Evolutionary conservation across 75 land plant species (phyloP), one percentile per base, ranked within the genome.

Genomic region (Sequoiadendron giganteum): DNA sequence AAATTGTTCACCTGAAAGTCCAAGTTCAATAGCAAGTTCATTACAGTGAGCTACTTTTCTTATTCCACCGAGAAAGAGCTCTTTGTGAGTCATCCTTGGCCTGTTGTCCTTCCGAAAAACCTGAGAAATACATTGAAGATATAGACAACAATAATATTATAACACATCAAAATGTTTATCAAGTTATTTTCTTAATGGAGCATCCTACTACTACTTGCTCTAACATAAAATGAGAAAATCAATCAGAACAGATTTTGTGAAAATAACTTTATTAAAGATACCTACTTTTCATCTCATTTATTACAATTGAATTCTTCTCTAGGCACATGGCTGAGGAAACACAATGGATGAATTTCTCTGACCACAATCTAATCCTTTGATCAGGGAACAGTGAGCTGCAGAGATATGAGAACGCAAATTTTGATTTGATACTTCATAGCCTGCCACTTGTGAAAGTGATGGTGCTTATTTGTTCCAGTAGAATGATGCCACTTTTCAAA

Each of bases 41-140:
- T 14, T 82, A 82, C 84, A 82, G 48, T 45, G 84, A 82, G 52
- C 84, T 40, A 52, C 84, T 82, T 82, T 82, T 82, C 52, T 82
- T 25, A 82, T 82, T 7, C 84, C 84, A 47, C 84, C n/a, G 14
- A 82, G 47, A 82, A 82, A 45, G 28, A 82, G 84, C 48, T 82
- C 84, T 82, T 82, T 45, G 42, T 48, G 84, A 45, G 49, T 82
- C 84, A 82, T 82, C 14, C 48, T 82, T 82, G 84, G 84, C 84
- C n/a, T 82, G 84, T 28, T 45, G 15, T 82, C 52, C 84, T 82
- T 82, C 52, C 28, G 84, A 45, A 82, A 82, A 45, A 82, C 84
- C 84, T 82, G 84, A 45, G 42, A 81, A 28, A 11, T 45, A 47
- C 2, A 82, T 82, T n/a, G 8, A 7, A 45, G 48, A 45, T 25